Base-by-base conservation (phyloP, 768 basidiomycete species). In the Russula sp. region DNA sequence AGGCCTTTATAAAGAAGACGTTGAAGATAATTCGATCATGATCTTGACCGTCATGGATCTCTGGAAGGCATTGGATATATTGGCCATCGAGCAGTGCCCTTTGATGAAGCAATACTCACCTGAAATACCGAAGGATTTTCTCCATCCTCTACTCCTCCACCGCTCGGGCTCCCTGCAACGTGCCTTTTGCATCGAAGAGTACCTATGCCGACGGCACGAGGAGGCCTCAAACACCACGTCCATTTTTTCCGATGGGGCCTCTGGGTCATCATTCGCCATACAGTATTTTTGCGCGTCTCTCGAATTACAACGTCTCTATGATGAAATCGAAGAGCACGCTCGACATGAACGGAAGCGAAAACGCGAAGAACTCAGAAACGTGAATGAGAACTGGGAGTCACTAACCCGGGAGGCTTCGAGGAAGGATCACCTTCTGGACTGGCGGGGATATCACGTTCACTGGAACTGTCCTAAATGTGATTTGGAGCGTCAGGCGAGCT, bases 21-120 rank as follows among this genome's bases (percentile, higher is more conserved):
- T 27, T 27, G 27, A 27, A 27, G 44, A n/a, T 8, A n/a, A 76
- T 37, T 11, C 42, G 7, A n/a, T 44, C 42, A 10, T 44, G 42
- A 44, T 44, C 14, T 44, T 44, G 42, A 44, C 42, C 4, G 18
- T 44, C 39, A 40, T 40, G 39, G 39, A 80, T 39, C 72, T 83
- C 11, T 83, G 82, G 82, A 71, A 78, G 2, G 78, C 76, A 0
- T 71, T 83, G 4, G 82, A 83, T 63, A 73, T 65, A 37, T 42
- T 78, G 18, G 74, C 70, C 1, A 68, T 76, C 22, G 40, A 32
- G n/a, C 68, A 73, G 20, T 68, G 71, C 40, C 77, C 81, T 2
- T 71, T 82, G 9, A 69, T 84, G 3, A 49, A 45, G 0, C 69
- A 76, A 2, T 83, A 80, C 60, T 77, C 79, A 9, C 80, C 82